Base-by-base conservation (phyloP, 2,329 filamentous ascomycete species). In the Biscogniauxia mediterranea region DNA sequence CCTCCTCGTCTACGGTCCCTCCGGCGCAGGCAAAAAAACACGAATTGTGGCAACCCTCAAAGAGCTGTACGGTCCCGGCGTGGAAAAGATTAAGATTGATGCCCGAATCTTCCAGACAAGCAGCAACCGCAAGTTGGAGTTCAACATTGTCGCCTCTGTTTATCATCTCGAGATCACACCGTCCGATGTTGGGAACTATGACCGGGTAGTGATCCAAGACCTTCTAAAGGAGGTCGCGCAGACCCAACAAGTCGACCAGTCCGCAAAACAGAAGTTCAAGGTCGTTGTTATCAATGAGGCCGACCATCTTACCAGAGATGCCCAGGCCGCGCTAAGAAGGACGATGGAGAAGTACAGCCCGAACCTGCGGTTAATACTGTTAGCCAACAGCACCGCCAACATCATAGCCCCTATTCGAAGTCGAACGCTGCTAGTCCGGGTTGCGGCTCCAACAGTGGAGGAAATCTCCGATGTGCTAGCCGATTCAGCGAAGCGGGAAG, bases 61-160 rank as follows among this genome's bases (percentile, higher is more conserved):
- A 76, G 94, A 97, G 73, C 84, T 99, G 7, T 99, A 95, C 76
- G 95, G 95, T 0, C 89, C 94, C 0, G 94, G 95, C 52, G 95
- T 97, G n/a, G 96, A 99, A 74, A 98, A 97, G 83, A 99, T 99
- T 83, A 98, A 98, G 81, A 98, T 99, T 78, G 95, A 99, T 74
- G 92, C 93, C 13, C 91, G 95, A 66, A 90, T 97, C 61, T 99
- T 99, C 80, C 93, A 97, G 78, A 98, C 95, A 1, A 93, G 88
- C 21, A 90, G 89, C 73, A 98, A 97, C 77, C 92, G 95, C 74
- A 99, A 99, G 78, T 89, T 99, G 70, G 95, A 99, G 79, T 99
- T 99, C 85, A 99, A 97, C 80, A 96, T 99, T 66, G 95, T 99
- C 58, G 89, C 93, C 52, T 98, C 94, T 0, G 88, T 97, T 66